phyloP scores from a whole-genome alignment of 495 filamentous ascomycete genomes.

The Aspergillus incahuasiensis region DNA sequence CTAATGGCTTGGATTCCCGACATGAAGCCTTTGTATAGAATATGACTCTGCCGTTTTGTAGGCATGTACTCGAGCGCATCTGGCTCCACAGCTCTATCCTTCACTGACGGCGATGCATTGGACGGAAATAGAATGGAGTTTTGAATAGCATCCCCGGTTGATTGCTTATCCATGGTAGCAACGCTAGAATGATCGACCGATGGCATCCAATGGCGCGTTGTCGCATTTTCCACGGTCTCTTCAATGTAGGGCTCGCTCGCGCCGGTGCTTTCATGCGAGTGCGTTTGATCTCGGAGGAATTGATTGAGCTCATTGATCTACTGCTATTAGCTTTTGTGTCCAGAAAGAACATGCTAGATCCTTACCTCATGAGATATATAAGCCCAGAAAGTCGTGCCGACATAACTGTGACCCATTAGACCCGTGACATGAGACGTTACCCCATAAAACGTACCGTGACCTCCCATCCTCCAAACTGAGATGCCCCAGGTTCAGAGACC shows the following conservation, averaged over 20 bases:
- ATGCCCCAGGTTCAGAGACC: conserved; percentile 44
- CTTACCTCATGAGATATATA: conserved; percentile 48
- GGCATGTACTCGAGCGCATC: conserved; percentile 44
- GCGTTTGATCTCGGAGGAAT: conserved; percentile 39
- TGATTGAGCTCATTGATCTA: conserved; percentile 48
- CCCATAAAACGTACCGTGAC: conserved; percentile 32
- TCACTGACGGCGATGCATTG: conserved; percentile 32
- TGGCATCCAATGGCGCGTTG: conserved; percentile 21
- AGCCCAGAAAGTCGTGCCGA: conserved; percentile 50
- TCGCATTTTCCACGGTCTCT: conserved; percentile 11
- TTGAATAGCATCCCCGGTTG: conserved; percentile 29
- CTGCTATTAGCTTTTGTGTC: conserved; percentile 4
- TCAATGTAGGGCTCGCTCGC: conserved; percentile 22
- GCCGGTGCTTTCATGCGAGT: conserved; percentile 31
- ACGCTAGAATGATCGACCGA: conserved; percentile 16
- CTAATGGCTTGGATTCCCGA: conserved; percentile 45
- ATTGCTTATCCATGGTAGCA: not conserved
- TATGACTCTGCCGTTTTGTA: conserved; percentile 43
- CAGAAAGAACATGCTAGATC: not conserved
- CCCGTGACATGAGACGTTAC: not conserved
- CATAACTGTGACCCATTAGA: conserved; percentile 32
- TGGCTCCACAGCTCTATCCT: conserved; percentile 35
- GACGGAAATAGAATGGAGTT: conserved; percentile 37
- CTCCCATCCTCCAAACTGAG: conserved; percentile 44
- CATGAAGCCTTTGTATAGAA: conserved; percentile 46